Base-by-base conservation (phyloP, 2,329 filamentous ascomycete species). In the Chrysoporthe austroafricana region DNA sequence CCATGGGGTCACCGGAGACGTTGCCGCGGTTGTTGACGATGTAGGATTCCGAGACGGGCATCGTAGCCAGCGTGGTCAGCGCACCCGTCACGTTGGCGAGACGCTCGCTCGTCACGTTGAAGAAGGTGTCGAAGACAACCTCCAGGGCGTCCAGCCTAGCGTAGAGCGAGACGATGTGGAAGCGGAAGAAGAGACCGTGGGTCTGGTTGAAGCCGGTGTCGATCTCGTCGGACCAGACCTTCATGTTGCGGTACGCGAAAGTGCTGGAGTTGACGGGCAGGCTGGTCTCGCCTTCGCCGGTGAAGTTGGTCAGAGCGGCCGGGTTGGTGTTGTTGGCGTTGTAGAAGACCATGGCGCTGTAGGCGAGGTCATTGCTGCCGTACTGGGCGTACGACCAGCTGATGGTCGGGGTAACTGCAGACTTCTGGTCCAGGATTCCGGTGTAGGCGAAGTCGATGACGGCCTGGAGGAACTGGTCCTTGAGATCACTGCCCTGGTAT, bases 371-470 rank as follows among this genome's bases (percentile, higher is more conserved):
- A 26, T 48, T 46, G 36, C 13, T 39, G 26, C 42, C 42, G 62
- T 18, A 58, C 9, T 36, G n/a, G 13, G n/a, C 39, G 8, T 58
- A 50, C 2, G 39, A 50, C 66, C 56, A 66, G 26, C 32, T 36
- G 7, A 48, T 50, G 1, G 32, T 61, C 2, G 66, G 63, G 2
- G 43, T 62, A 36, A 66, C 34, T 2, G 63, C 42, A 59, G 66
- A 50, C 16, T 65, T 65, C 34, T 60, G 52, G 50, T 68, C 66
- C 18, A 66, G 58, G 57, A 57, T 62, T 4, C 66, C 66, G 34
- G 59, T 50, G 63, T 65, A 54, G 26, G 66, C 58, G 36, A 68
- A 68, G 11, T 57, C 64, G 44, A 61, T 60, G 1, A 68, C 57
- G 26, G 62, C 42, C 18, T 66, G 62, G 63, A 68, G 42, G 63